Conservation (phyloP, 2,329 filamentous ascomycete genomes). For the Paracoccidioides brasiliensis region DNA sequence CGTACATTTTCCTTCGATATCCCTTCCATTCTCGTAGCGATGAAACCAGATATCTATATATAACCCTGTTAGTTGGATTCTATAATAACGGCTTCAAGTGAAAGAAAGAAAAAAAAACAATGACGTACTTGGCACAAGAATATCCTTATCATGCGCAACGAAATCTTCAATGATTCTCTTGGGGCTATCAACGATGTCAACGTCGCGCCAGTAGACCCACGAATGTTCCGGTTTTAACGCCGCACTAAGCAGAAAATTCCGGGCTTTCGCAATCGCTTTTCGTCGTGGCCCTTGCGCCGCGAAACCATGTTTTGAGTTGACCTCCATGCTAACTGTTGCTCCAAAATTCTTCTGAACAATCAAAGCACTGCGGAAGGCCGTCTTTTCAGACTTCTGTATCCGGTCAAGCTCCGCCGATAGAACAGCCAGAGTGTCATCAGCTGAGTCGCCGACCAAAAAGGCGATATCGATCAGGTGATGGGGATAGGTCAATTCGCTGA, state of each 20-base stretch:
- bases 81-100: not conserved
- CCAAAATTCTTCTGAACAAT: constrained; percentile 90
- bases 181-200: constrained; percentile 88
- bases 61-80: not conserved
- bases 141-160: constrained; percentile 80
- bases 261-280: constrained; percentile 76
- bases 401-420: constrained; percentile 75
- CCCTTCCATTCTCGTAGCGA: constrained; percentile 61
- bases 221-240: constrained; percentile 87
- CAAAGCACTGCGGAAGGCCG: constrained; percentile 72
- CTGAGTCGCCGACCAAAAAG: constrained; percentile 85
- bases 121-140: constrained; percentile 81
- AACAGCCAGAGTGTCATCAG: constrained; percentile 80
- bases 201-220: constrained; percentile 98
- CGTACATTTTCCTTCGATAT: constrained; percentile 92
- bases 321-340: constrained; percentile 56
- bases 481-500: constrained; percentile 81
- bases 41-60: constrained; percentile 88
- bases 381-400: constrained; percentile 57
- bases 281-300: constrained; percentile 78
- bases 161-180: constrained; percentile 85
- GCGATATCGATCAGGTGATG: constrained; percentile 90
- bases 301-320: constrained; percentile 74
- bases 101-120: not conserved
- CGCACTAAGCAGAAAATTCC: constrained; percentile 78